A percentile compares a stretch with the other conserved stretches of the same genome.
Evolutionary conservation across 352 stramenopile genomes (phyloP).

Genomic region (Plasmopara muralis): DNA sequence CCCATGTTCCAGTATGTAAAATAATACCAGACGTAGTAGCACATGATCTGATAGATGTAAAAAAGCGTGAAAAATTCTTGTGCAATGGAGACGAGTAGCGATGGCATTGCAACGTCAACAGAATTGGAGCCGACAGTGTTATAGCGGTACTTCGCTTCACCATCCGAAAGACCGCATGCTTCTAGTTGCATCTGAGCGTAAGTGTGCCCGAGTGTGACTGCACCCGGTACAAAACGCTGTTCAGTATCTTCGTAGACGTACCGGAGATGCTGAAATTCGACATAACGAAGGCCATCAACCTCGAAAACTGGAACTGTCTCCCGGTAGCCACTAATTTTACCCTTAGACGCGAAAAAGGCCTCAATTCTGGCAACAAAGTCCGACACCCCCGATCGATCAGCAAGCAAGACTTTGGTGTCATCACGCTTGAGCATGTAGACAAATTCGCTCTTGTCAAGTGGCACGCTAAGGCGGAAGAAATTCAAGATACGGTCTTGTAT

Average conservation of each 20-base stretch:
- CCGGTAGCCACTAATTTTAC: conserved; percentile 49
- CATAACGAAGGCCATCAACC: conserved; percentile 21
- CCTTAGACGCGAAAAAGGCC: conserved; percentile 34
- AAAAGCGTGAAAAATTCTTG: conserved; percentile 68
- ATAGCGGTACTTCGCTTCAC: conserved; percentile 30
- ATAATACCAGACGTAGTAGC: conserved; percentile 73
- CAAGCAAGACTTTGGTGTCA: conserved; percentile 46
- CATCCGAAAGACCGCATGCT: conserved; percentile 31
- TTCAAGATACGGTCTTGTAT: conserved; percentile 42
- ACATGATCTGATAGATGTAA: conserved; percentile 84
- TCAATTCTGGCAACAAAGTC: conserved; percentile 40
- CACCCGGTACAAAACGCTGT: conserved; percentile 42
- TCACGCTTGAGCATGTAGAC: conserved; percentile 59
- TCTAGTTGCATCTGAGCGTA: conserved; percentile 44
- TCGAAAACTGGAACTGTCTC: conserved; percentile 18
- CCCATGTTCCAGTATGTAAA: conserved; percentile 62
- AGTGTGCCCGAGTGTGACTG: conserved; percentile 35
- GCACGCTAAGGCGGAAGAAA: conserved; percentile 47
- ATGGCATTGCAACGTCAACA: conserved; percentile 63
- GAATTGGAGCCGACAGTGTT: conserved; percentile 55
- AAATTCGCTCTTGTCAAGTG: conserved; percentile 36
- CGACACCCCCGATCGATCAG: conserved; percentile 49
- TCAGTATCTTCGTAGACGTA: conserved; percentile 48
- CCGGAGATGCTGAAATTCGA: conserved; percentile 58
- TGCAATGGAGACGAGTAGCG: conserved; percentile 36